Evolutionary conservation across 75 land plant species (phyloP).

Genomic region (Sequoia sempervirens): DNA sequence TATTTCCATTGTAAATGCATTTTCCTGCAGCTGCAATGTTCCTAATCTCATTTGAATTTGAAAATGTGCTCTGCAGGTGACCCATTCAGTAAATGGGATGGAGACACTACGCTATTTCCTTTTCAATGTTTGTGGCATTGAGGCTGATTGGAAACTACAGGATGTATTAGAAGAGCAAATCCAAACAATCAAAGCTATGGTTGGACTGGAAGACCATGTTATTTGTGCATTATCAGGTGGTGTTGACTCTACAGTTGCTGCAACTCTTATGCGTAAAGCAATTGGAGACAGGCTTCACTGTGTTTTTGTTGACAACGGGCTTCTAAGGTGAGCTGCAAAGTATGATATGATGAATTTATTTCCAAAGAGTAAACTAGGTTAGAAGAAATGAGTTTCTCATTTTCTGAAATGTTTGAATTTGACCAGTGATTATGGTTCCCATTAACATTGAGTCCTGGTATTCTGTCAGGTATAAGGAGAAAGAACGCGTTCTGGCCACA

Average conservation of each 20-base stretch:
- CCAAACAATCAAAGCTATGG: conserved; percentile 40
- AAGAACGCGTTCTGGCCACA: conserved; percentile 82
- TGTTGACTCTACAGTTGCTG: conserved; percentile 96
- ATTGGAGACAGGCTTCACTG: conserved; percentile 93
- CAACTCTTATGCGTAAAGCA: conserved; percentile 87
- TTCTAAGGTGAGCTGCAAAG: conserved; percentile 53
- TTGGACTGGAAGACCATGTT: conserved; percentile 80
- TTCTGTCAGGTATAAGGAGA: conserved; percentile 70
- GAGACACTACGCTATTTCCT: conserved; percentile 68
- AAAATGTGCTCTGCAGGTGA: conserved; percentile 49
- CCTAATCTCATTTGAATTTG: neutral
- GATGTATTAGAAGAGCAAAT: conserved; percentile 80
- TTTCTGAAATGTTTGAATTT: neutral
- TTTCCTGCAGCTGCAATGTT: neutral
- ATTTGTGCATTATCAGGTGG: conserved; percentile 97
- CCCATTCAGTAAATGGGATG: conserved; percentile 81
- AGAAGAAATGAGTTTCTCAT: neutral
- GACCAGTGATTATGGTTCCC: no score
- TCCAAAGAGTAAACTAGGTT: neutral
- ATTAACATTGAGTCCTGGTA: neutral
- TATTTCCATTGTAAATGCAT: neutral
- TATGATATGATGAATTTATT: neutral
- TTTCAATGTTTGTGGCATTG: conserved; percentile 67
- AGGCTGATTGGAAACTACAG: conserved; percentile 78
- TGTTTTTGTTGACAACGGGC: conserved; percentile 95